These are phyloP conservation scores for Lentinula raphanica DNA, from an alignment of 768 basidiomycete species.

Conservation along the genomic window DNA sequence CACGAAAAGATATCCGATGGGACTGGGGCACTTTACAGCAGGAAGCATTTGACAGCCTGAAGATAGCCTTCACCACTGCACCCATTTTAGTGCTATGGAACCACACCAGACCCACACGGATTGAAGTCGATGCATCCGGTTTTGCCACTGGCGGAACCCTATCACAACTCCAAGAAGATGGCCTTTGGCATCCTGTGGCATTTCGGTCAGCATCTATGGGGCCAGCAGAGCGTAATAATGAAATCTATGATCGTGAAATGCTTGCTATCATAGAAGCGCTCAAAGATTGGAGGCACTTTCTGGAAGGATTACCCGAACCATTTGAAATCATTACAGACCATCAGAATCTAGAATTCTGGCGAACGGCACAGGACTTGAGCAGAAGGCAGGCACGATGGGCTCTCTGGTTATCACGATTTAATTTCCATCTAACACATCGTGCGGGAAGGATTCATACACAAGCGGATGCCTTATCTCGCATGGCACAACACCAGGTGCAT, in stretches of 20 bases:
- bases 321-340: conserved; percentile 3
- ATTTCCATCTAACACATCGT: conserved; percentile 11
- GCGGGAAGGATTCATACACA: too few species aligned
- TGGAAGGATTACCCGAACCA: conserved; percentile 9
- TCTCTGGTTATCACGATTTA: conserved; percentile 17
- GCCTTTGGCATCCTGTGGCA: background rate
- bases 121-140: background rate
- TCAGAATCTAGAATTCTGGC: conserved; percentile 9
- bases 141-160: background rate
- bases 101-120: background rate
- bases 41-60: background rate
- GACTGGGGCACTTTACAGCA: background rate
- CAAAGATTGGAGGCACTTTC: conserved; percentile 9
- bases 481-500: too few species aligned
- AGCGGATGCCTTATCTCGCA: too few species aligned
- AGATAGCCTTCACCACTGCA: background rate
- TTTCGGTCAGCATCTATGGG: background rate
- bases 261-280: conserved; percentile 1
- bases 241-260: conserved; percentile 15
- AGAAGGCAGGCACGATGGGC: conserved; percentile 5
- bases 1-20: background rate
- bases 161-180: background rate
- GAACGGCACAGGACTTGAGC: conserved; percentile 7
- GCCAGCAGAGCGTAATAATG: background rate
- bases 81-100: background rate